Evolutionary conservation across 208 protist genomes (phyloP), one percentile per base, ranked within the genome.

Genomic region (Novymonas esmeraldas): DNA sequence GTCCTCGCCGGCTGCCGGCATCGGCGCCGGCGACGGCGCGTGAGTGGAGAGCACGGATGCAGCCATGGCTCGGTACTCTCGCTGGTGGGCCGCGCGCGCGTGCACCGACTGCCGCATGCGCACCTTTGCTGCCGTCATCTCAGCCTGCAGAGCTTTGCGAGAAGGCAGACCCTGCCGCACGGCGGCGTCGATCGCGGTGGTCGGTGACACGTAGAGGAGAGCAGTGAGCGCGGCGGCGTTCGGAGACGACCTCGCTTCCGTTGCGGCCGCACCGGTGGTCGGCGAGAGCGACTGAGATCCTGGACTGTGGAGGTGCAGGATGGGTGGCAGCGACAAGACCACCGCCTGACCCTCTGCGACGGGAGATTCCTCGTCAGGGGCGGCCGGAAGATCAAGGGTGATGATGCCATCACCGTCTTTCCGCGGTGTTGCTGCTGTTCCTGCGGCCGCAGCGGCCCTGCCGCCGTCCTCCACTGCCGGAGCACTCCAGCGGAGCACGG

Each of bases 401-500:
- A 44, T 26, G 10, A 22, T 44, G 34, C 20, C 34, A 31, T 31
- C 34, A 31, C 29, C 51, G 29, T 41, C 54, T 22, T 41, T 44
- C 20, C 44, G 20, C 10, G n/a, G 44, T 42, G 54, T 41, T 34
- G 22, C 57, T 36, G 44, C 38, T 50, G 18, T 20, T 33, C 18
- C n/a, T 50, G 33, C 41, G 48, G 36, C 42, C 9, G n/a, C 45
- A 26, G 20, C 10, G n/a, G 44, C 26, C 34, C 26, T 34, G 22
- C 57, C 33, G 44, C 38, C 39, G 18, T 20, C 24, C 22, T 34
- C 34, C 20, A 54, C 48, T 9, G 57, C 52, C 3, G 77, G 73
- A 6, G 79, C 57, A 18, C 79, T 77, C 90, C 90, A 95, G 45
- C 61, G 73, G 77, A 95, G 81, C 6, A 96, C 74, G 20, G 88